phyloP scores from a whole-genome alignment of 129 eudicot species.

The Pulicaria dysenterica region DNA sequence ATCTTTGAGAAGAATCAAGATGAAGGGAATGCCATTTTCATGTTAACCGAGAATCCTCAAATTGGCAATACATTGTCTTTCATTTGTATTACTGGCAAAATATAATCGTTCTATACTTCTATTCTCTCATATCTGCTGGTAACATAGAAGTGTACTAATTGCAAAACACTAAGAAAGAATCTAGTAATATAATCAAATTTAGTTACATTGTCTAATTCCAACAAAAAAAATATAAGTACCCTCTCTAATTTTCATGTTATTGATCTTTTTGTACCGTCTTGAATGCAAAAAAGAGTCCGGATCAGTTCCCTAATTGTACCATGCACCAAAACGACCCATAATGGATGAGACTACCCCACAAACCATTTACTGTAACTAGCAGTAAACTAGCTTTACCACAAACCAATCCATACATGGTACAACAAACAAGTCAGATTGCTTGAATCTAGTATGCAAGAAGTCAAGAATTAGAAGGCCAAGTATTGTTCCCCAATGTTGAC shows the following conservation, averaged over 20 bases:
- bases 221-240: no score
- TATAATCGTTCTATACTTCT: not conserved
- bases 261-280: no score
- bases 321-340: no score
- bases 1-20: conserved; percentile 4
- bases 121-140: not conserved
- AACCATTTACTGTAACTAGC: no score
- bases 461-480: not conserved
- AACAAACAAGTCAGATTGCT: no score
- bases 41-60: not conserved
- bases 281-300: no score
- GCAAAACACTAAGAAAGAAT: not conserved
- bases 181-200: not conserved
- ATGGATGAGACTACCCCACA: no score
- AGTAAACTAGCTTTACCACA: no score
- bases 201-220: not conserved
- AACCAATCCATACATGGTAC: no score
- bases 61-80: not conserved
- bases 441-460: no score
- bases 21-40: not conserved
- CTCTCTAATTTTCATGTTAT: no score
- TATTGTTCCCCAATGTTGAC: not conserved
- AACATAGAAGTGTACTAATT: not conserved
- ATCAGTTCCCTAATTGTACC: no score
- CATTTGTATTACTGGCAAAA: not conserved